Evolutionary conservation across 352 stramenopile species (phyloP).

Genomic region (Albugo laibachii): DNA sequence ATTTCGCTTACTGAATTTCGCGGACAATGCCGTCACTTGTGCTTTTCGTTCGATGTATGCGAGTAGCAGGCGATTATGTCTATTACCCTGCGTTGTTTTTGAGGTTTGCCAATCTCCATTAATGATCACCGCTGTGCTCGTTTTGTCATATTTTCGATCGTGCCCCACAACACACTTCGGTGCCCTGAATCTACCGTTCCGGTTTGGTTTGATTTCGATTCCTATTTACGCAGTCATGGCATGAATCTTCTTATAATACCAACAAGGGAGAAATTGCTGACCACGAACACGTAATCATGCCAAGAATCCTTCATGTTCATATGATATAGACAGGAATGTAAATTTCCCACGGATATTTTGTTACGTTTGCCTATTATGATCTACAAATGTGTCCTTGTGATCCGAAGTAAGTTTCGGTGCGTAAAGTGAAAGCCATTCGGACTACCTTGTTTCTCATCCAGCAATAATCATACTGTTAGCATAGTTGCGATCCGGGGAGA

Average conservation of each 20-base stretch:
- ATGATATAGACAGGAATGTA: slow-evolving; percentile 49
- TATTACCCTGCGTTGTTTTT: slow-evolving; percentile 66
- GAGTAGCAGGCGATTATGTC: slow-evolving; percentile 69
- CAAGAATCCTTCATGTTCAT: slow-evolving; percentile 53
- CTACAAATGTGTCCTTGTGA: slow-evolving; percentile 48
- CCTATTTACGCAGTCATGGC: background rate
- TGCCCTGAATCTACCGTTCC: slow-evolving; percentile 37
- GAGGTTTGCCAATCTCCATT: slow-evolving; percentile 50
- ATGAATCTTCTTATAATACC: slow-evolving; percentile 34
- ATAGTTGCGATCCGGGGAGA: slow-evolving; percentile 6
- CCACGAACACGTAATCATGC: slow-evolving; percentile 74
- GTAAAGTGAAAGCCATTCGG: background rate
- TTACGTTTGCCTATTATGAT: slow-evolving; percentile 46
- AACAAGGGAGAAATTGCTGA: slow-evolving; percentile 67
- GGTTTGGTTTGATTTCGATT: slow-evolving; percentile 14
- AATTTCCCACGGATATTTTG: slow-evolving; percentile 27
- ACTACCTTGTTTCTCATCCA: too few species aligned
- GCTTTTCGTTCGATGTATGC: slow-evolving; percentile 57
- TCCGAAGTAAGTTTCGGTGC: slow-evolving; percentile 53
- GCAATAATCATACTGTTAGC: too few species aligned
- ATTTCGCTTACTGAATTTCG: too few species aligned
- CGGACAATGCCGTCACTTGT: slow-evolving; percentile 75
- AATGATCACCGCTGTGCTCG: slow-evolving; percentile 33
- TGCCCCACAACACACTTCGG: slow-evolving; percentile 19
- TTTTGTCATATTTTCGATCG: slow-evolving; percentile 33